A percentile compares a stretch with the other conserved stretches of the same genome.
Conservation (phyloP, 176 grass and related monocot genomes). For the Calamus simplicifolius region DNA sequence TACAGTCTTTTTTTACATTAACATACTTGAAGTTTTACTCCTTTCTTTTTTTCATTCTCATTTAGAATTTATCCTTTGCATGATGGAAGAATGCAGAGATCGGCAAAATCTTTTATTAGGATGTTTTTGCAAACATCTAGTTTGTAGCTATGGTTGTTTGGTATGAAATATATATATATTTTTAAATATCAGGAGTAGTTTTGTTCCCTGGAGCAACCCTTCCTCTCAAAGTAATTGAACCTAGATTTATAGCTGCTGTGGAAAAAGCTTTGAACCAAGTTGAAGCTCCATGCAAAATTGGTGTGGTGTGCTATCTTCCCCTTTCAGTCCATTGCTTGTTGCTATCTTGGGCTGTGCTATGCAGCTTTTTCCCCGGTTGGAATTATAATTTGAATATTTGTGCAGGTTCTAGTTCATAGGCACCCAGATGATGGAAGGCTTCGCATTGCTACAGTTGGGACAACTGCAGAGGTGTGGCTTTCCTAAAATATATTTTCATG, state of each 20-base stretch:
- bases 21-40: too few species aligned
- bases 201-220: constrained; percentile 91
- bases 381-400: neutral
- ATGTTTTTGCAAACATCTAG: too few species aligned
- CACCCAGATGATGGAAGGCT: constrained; percentile 25
- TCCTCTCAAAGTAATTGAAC: constrained; percentile 71
- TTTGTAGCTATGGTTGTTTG: too few species aligned
- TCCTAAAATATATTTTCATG: neutral
- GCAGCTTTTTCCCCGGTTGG: too few species aligned
- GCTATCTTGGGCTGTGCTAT: too few species aligned
- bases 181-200: constrained; percentile 53
- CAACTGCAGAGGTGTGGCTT: constrained; percentile 74
- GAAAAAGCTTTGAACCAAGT: constrained; percentile 61
- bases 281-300: constrained; percentile 68
- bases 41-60: too few species aligned
- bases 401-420: constrained; percentile 54
- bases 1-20: too few species aligned
- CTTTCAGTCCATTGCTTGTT: neutral
- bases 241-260: constrained; percentile 56
- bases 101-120: too few species aligned
- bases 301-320: constrained; percentile 56
- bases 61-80: too few species aligned
- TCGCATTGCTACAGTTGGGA: constrained; percentile 62
- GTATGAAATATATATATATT: constrained; percentile 6
- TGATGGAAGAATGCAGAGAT: too few species aligned